phyloP scores from a whole-genome alignment of 805 yeast species.

The Metschnikowia peoriensis region DNA sequence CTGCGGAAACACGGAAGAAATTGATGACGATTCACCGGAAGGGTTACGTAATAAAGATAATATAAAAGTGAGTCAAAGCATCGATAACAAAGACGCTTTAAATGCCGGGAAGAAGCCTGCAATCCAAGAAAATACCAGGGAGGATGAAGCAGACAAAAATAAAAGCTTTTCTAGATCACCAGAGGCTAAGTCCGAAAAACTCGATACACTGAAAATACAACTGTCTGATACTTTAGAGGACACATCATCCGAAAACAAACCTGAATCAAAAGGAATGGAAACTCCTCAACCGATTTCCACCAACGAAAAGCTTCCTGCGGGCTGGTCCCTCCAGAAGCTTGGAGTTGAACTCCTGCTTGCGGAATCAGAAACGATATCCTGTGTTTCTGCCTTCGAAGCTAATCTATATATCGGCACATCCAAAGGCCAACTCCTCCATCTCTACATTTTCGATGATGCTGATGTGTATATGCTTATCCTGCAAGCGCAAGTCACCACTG shows the following conservation, averaged over 20 bases:
- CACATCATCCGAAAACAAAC: neutral
- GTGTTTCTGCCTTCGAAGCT: constrained; percentile 24
- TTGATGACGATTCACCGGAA: no score
- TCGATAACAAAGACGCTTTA: no score
- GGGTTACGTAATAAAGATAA: no score
- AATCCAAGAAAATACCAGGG: no score
- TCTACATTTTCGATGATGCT: constrained; percentile 40
- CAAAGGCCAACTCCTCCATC: constrained; percentile 37
- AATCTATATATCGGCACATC: constrained; percentile 40
- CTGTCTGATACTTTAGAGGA: neutral
- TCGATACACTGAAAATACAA: no score
- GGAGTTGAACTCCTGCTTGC: constrained; percentile 10
- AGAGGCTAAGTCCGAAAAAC: no score
- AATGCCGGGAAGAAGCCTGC: no score
- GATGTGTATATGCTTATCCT: constrained; percentile 32
- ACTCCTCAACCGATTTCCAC: neutral
- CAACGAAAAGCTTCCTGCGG: constrained; percentile 7
- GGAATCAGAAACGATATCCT: constrained; percentile 14
- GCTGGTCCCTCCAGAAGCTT: constrained; percentile 9
- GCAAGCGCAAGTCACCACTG: constrained; percentile 18
- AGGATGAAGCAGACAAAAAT: no score
- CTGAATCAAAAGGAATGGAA: neutral
- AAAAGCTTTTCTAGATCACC: no score
- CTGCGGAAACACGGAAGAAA: no score
- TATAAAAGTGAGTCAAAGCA: no score